A percentile compares a stretch with the other conserved stretches of the same genome.
Conservation (phyloP, 192 early-diverging fungal species). For the Backusella macrospora region DNA sequence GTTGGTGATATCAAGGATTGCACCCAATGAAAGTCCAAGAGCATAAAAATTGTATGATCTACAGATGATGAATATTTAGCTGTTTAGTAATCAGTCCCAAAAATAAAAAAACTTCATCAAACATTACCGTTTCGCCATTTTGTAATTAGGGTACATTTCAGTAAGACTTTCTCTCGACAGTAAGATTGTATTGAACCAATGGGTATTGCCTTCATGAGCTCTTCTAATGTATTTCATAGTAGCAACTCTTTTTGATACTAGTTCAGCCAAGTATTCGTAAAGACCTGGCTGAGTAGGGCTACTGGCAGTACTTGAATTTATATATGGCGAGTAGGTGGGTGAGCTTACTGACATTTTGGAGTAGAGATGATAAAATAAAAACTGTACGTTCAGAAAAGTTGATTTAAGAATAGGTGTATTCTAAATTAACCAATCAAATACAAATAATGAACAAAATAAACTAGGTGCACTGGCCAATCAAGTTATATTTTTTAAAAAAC, state of each 20-base stretch:
- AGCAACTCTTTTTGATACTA: constrained; percentile 49
- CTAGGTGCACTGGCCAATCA: background rate
- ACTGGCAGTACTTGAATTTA: background rate
- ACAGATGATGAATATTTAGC: background rate
- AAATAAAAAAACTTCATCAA: background rate
- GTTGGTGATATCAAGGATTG: constrained; percentile 64
- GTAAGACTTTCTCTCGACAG: constrained; percentile 43
- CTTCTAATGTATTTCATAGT: constrained; percentile 48
- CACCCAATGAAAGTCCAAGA: constrained; percentile 65
- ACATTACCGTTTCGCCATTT: constrained; percentile 43
- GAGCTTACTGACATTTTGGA: constrained; percentile 11
- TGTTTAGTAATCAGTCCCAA: background rate
- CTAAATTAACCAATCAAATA: background rate
- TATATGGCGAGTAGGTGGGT: background rate
- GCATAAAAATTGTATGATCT: constrained; percentile 65
- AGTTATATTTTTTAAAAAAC: background rate
- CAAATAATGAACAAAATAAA: background rate
- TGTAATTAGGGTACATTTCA: constrained; percentile 40
- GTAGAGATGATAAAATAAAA: constrained; percentile 1
- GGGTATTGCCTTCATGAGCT: constrained; percentile 48
- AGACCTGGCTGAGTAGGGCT: constrained; percentile 22
- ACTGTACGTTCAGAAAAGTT: background rate
- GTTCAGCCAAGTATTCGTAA: constrained; percentile 45
- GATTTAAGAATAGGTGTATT: background rate
- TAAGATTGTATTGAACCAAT: constrained; percentile 54